phyloP scores from a whole-genome alignment of 2,329 filamentous ascomycete genomes.

The Microdochium nivale region DNA sequence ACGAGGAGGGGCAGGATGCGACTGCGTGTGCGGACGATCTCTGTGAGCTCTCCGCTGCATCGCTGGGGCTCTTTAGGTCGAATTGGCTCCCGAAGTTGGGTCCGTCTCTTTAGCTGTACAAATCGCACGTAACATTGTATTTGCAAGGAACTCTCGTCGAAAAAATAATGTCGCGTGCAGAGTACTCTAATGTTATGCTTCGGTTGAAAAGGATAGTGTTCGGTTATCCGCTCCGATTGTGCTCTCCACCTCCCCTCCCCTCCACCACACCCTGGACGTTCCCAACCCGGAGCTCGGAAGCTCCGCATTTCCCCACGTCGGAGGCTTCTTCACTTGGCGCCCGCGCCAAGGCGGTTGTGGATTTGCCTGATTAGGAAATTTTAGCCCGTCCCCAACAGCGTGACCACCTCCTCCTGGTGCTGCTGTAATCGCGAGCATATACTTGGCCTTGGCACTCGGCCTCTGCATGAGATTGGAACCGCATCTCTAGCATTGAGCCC shows the following conservation, averaged over 20 bases:
- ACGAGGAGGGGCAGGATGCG: background rate
- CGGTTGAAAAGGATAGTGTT: too few relatives aligned
- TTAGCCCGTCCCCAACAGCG: background rate
- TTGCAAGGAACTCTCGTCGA: too few relatives aligned
- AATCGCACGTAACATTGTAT: background rate
- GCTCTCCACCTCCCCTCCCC: too few relatives aligned
- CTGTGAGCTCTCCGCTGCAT: background rate
- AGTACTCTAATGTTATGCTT: too few relatives aligned
- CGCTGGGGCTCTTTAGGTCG: background rate
- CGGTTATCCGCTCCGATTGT: too few relatives aligned
- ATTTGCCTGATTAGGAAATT: background rate
- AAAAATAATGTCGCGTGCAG: too few relatives aligned
- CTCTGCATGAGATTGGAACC: too few relatives aligned
- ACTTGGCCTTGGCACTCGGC: background rate
- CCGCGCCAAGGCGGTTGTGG: background rate
- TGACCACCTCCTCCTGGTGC: too few relatives aligned
- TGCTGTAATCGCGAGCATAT: too few relatives aligned
- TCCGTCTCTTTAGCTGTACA: background rate
- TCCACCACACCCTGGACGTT: background rate
- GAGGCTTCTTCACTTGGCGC: background rate
- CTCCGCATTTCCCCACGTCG: background rate
- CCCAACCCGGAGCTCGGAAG: background rate
- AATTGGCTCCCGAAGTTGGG: background rate
- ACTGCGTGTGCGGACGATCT: background rate
- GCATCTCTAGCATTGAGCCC: too few relatives aligned